These are phyloP conservation scores for Mortierella sp. DNA, from an alignment of 371 early-diverging fungal species.

Conservation along the genomic window DNA sequence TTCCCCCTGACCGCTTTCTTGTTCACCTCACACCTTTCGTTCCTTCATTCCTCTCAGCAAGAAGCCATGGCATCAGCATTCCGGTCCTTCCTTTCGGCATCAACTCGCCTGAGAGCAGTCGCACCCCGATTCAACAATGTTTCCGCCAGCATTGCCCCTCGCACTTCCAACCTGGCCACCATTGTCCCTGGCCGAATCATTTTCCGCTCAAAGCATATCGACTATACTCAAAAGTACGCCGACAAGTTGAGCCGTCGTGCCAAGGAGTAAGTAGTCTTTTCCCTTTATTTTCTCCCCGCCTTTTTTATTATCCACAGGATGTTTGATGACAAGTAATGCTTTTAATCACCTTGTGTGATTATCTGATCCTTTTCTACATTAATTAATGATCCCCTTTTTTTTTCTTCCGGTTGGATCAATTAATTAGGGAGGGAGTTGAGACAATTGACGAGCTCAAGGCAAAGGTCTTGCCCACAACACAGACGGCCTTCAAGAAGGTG, in stretches of 20 bases:
- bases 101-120: constrained; percentile 15
- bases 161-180: constrained; percentile 20
- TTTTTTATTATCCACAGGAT: too few species aligned
- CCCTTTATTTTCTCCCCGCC: not conserved
- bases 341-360: not conserved
- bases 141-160: not conserved
- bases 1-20: not conserved
- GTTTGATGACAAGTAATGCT: too few species aligned
- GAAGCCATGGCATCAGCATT: constrained; percentile 41
- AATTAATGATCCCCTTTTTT: not conserved
- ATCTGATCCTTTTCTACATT: not conserved
- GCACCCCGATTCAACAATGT: not conserved
- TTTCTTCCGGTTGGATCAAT: too few species aligned
- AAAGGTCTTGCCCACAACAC: constrained; percentile 55
- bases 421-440: constrained; percentile 59
- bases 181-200: constrained; percentile 27
- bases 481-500: constrained; percentile 46
- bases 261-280: constrained; percentile 61
- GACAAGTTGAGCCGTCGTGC: constrained; percentile 77
- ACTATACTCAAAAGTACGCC: constrained; percentile 81
- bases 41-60: not conserved
- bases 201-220: constrained; percentile 52
- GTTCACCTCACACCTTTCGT: not conserved
- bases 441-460: constrained; percentile 67
- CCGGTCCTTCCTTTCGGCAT: constrained; percentile 32